These are phyloP conservation scores for Exutisphaerella laricina DNA, from an alignment of 2,329 filamentous ascomycete species.

Conservation along the genomic window DNA sequence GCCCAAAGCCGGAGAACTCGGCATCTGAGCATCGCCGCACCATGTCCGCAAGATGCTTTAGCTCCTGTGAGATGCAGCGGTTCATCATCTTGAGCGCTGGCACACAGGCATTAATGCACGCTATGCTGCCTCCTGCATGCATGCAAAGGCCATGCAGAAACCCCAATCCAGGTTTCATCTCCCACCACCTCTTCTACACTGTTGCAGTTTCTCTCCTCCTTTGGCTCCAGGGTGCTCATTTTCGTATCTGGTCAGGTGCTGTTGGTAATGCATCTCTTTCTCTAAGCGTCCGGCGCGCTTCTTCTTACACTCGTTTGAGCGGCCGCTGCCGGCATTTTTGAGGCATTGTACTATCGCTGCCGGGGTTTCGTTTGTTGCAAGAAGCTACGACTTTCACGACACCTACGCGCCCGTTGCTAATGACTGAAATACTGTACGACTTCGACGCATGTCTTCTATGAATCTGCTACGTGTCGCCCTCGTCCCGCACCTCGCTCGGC, in stretches of 20 bases:
- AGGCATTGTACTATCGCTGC: conserved; percentile 19
- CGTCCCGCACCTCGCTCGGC: conserved; percentile 32
- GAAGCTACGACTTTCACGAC: conserved; percentile 23
- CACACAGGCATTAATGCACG: conserved; percentile 14
- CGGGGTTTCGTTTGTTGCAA: conserved; percentile 26
- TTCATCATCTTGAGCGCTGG: conserved; percentile 14
- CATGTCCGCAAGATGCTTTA: conserved; percentile 1
- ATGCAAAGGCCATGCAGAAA: conserved; percentile 14
- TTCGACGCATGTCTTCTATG: conserved; percentile 29
- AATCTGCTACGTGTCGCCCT: conserved; percentile 23
- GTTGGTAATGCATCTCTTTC: conserved; percentile 25
- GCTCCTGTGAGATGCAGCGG: conserved; percentile 9
- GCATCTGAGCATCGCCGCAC: conserved; percentile 5
- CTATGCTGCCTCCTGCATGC: conserved; percentile 17
- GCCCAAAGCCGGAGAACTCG: neutral
- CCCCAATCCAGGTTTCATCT: conserved; percentile 22
- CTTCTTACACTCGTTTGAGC: conserved; percentile 31
- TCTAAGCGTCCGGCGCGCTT: conserved; percentile 25
- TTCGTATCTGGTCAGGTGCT: conserved; percentile 20
- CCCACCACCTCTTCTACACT: conserved; percentile 20
- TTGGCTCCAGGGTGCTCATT: conserved; percentile 18
- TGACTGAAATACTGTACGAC: conserved; percentile 24
- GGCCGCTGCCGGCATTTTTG: conserved; percentile 13
- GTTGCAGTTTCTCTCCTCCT: conserved; percentile 14
- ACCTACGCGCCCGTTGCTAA: conserved; percentile 25